Base-by-base conservation (phyloP, 345 rosid genomes). In the Theobroma cacao region DNA sequence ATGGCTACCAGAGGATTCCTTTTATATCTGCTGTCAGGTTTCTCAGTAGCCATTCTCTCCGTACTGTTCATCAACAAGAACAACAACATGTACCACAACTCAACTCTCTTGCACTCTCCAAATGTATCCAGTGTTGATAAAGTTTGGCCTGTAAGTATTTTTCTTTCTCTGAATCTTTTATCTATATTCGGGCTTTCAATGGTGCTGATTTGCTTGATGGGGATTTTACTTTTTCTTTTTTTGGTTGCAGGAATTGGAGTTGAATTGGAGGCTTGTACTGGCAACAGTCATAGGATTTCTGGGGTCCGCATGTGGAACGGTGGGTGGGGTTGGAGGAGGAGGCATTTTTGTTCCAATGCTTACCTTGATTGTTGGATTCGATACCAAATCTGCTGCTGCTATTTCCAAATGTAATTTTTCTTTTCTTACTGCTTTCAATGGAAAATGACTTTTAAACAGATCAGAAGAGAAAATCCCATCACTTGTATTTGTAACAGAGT, bases 261-360 rank as follows among this genome's bases (percentile, higher is more conserved):
- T 91, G 24, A 87, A 85, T 74, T 93, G 98, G 98, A 84, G 85
- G 73, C 43, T 89, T 55, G 88, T 85, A 75, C 55, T 86, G 77
- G 93, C 98, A 26, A 95, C 98, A 1, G 79, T 90, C 36, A 92
- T 95, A 26, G 98, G 92, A 78, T 93, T 95, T 82, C 84, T 93
- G 56, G 98, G 98, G 18, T 95, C 98, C 8, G 98, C 98, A 0
- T 95, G 90, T 77, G 98, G 98, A 12, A 93, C 98, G 0, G 98
- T 95, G 9, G 98, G 98, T 14, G 98, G 98, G 2, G 98, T 95
- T 64, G 98, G 98, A 0, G 98, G 98, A 7, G 98, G 98, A 48
- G 98, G 98, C 75, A 95, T 95, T 61, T 95, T 95, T 43, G 98
- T 95, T 41, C 98, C 98, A 1, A 95, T 93, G 98, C 98, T 95